Evolutionary conservation across 2,329 filamentous ascomycete genomes (phyloP).

Genomic region (Cladosporium sp.): DNA sequence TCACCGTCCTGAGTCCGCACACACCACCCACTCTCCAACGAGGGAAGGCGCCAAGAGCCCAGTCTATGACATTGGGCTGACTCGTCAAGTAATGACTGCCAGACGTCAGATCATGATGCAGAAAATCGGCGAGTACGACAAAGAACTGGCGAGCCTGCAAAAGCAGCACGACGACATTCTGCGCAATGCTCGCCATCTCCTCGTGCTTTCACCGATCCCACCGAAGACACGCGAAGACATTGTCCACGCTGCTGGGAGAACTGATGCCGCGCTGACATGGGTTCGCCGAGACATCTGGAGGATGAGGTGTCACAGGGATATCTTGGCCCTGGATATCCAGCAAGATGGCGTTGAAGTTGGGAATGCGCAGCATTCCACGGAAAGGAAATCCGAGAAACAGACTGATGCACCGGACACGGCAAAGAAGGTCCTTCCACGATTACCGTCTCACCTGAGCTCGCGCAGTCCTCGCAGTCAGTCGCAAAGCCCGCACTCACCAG

Average conservation of each 20-base stretch:
- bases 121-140: conserved; percentile 78
- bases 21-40: conserved; percentile 66
- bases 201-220: conserved; percentile 84
- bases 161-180: conserved; percentile 78
- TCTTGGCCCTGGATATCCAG: conserved; percentile 77
- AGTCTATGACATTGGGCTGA: conserved; percentile 59
- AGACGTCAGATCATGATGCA: conserved; percentile 76
- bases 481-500: conserved; percentile 23
- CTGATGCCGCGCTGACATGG: conserved; percentile 89
- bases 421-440: conserved; percentile 22
- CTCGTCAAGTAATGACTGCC: conserved; percentile 78
- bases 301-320: conserved; percentile 83
- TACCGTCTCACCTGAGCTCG: conserved; percentile 19
- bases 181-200: conserved; percentile 83
- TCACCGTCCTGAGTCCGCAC: conserved; percentile 61
- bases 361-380: conserved; percentile 19
- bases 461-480: conserved; percentile 18
- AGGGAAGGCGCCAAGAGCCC: conserved; percentile 62
- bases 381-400: conserved; percentile 9
- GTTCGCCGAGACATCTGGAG: conserved; percentile 91
- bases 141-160: conserved; percentile 67
- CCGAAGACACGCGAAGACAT: conserved; percentile 84
- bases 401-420: conserved; percentile 18
- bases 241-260: conserved; percentile 75
- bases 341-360: conserved; percentile 56